A percentile compares a stretch with the other conserved stretches of the same genome.
These are phyloP conservation scores for Thelonectria discophora DNA, from an alignment of 2,329 filamentous ascomycete genomes.

Conservation along the genomic window DNA sequence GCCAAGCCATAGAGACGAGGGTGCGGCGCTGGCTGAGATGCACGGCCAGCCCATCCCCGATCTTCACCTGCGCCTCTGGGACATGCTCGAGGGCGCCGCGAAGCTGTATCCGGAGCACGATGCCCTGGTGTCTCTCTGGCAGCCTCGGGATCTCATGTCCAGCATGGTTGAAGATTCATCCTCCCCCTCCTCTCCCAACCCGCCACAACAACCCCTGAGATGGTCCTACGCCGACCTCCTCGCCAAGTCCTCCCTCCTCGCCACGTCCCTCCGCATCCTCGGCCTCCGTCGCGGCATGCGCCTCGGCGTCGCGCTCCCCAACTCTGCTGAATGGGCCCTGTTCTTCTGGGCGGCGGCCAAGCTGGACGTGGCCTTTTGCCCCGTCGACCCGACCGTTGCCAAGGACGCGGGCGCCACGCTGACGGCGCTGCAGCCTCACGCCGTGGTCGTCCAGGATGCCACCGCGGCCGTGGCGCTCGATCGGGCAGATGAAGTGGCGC, in stretches of 20 bases:
- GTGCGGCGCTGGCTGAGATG: slow-evolving; percentile 37
- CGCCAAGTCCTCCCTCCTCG: slow-evolving; percentile 39
- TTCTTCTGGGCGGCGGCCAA: slow-evolving; percentile 50
- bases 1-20: neutral
- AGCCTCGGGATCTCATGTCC: slow-evolving; percentile 30
- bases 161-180: slow-evolving; percentile 1
- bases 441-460: slow-evolving; percentile 47
- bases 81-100: slow-evolving; percentile 44
- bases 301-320: slow-evolving; percentile 46
- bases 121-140: slow-evolving; percentile 50
- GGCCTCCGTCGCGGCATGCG: slow-evolving; percentile 43
- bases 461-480: slow-evolving; percentile 34
- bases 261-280: slow-evolving; percentile 32
- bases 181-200: slow-evolving; percentile 5
- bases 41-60: slow-evolving; percentile 41
- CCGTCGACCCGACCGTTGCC: slow-evolving; percentile 45
- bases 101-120: slow-evolving; percentile 43
- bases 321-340: slow-evolving; percentile 51
- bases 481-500: slow-evolving; percentile 3
- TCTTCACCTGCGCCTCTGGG: slow-evolving; percentile 46
- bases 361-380: slow-evolving; percentile 47
- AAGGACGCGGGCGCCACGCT: slow-evolving; percentile 40
- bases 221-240: slow-evolving; percentile 45
- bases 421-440: slow-evolving; percentile 36
- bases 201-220: slow-evolving; percentile 34